A percentile compares a stretch with the other conserved stretches of the same genome.
phyloP scores from a whole-genome alignment of 2,329 filamentous ascomycete species.

The Epichloe elymi region DNA sequence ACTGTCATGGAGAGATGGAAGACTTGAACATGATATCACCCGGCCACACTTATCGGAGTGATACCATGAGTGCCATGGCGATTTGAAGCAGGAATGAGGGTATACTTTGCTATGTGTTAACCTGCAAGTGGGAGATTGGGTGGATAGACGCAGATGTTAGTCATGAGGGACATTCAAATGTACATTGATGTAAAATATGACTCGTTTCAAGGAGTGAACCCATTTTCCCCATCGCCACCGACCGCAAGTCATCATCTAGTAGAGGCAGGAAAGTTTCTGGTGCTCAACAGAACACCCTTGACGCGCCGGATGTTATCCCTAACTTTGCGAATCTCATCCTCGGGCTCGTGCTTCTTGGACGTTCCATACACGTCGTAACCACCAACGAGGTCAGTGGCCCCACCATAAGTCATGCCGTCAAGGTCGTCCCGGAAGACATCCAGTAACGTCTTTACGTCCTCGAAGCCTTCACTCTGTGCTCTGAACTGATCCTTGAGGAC shows the following conservation, averaged over 20 bases:
- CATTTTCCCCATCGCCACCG: neutral
- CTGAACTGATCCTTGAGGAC: slow-evolving; percentile 30
- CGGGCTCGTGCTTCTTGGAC: slow-evolving; percentile 36
- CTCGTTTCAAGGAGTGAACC: neutral
- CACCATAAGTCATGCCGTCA: slow-evolving; percentile 41
- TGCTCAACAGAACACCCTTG: slow-evolving; percentile 65
- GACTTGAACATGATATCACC: neutral
- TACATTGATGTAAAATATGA: neutral
- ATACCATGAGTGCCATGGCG: too few relatives aligned
- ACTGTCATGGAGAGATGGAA: too few relatives aligned
- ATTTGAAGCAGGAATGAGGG: neutral
- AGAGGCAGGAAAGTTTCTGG: slow-evolving; percentile 55
- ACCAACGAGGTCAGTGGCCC: slow-evolving; percentile 23
- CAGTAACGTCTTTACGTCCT: slow-evolving; percentile 37
- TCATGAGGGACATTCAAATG: neutral
- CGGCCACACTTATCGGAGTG: too few relatives aligned
- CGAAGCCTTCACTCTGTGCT: slow-evolving; percentile 33
- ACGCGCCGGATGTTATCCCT: slow-evolving; percentile 66
- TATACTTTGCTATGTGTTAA: neutral
- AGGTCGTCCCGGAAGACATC: slow-evolving; percentile 53
- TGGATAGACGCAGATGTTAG: neutral
- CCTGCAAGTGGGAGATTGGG: too few relatives aligned
- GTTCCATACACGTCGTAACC: slow-evolving; percentile 29
- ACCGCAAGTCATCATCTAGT: slow-evolving; percentile 13
- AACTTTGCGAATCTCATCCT: slow-evolving; percentile 59